Evolutionary conservation across 208 protist species (phyloP), one percentile per base, ranked within the genome.

Genomic region (Dictyostelium gargantuum): DNA sequence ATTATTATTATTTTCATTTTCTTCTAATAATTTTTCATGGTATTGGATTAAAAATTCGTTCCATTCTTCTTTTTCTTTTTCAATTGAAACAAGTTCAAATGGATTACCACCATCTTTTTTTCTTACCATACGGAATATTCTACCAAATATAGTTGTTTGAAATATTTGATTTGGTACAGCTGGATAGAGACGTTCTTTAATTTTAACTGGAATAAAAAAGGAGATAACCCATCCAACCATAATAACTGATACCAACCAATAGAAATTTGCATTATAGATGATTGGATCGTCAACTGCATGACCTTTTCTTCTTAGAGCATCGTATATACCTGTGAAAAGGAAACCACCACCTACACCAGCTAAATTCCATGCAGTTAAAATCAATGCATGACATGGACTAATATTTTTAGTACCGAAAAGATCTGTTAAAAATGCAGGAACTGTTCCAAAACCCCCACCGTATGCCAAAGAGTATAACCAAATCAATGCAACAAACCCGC

Each of bases 41-140:
- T 63, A 81, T 40, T 81, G 5, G 19, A 66, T 35, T 81, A 81
- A 23, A 81, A 15, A 81, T 6, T 81, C 13, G 46, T 81, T 81
- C 75, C 75, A 81, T 40, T 81, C 75, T 46, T 66, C 17, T 32
- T 81, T 44, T 81, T 81, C 75, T 81, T 61, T 32, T 66, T 61
- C 75, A 32, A 42, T 63, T 42, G 75, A 46, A 26, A 81, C 19
- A 0, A 63, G 0, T 58, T 66, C 50, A 29, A 81, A 52, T 52
- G 72, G 42, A 35, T 77, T 77, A 29, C 23, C 35, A 29, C 10
- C 9, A 46, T 9, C 44, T 29, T 46, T 66, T 15, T 2, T 21
- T 58, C 29, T 61, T 9, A 54, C 9, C 29, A 61, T 23, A n/a
- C 75, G 19, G 6, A 81, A 56, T 23, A 81, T 81, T 66, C 29